Conservation (phyloP, 2,329 filamentous ascomycete species). For the Microthyrium microscopicum region DNA sequence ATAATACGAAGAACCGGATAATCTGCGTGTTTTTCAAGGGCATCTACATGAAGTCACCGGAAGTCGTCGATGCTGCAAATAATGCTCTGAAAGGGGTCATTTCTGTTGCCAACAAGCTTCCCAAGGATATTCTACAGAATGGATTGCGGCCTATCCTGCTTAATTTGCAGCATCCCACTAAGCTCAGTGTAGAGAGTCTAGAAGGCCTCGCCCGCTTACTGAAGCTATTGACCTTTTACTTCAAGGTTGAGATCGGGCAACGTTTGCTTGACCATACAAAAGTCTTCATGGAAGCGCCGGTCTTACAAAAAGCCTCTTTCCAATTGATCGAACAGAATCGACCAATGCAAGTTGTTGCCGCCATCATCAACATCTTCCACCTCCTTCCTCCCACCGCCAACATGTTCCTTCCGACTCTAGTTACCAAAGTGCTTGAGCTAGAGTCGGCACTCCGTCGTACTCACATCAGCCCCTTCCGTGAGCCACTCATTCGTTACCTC, state of each 20-base stretch:
- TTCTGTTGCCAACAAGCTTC: constrained; percentile 74
- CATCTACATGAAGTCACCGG: constrained; percentile 79
- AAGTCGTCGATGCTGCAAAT: constrained; percentile 88
- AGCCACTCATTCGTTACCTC: constrained; percentile 80
- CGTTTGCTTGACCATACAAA: constrained; percentile 90
- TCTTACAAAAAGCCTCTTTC: constrained; percentile 82
- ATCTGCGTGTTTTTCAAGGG: constrained; percentile 97
- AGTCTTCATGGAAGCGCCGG: constrained; percentile 63
- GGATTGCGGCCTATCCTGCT: constrained; percentile 89
- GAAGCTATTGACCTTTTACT: constrained; percentile 89
- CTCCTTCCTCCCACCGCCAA: constrained; percentile 82
- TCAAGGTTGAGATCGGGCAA: constrained; percentile 94
- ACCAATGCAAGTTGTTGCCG: constrained; percentile 86
- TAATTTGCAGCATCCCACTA: constrained; percentile 85
- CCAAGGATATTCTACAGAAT: constrained; percentile 87
- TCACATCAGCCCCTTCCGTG: constrained; percentile 77
- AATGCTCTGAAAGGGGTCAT: constrained; percentile 77
- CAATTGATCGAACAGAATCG: constrained; percentile 83
- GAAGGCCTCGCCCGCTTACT: constrained; percentile 82
- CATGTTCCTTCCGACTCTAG: constrained; percentile 76
- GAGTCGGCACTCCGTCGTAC: constrained; percentile 76
- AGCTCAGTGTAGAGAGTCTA: constrained; percentile 72
- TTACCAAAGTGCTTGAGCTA: constrained; percentile 77
- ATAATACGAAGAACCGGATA: constrained; percentile 45
- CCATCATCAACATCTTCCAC: constrained; percentile 94